Percentiles rank a stretch among this genome's conserved stretches.
These are phyloP conservation scores for Cladophialophora exuberans DNA, from an alignment of 2,329 filamentous ascomycete genomes.

Conservation along the genomic window DNA sequence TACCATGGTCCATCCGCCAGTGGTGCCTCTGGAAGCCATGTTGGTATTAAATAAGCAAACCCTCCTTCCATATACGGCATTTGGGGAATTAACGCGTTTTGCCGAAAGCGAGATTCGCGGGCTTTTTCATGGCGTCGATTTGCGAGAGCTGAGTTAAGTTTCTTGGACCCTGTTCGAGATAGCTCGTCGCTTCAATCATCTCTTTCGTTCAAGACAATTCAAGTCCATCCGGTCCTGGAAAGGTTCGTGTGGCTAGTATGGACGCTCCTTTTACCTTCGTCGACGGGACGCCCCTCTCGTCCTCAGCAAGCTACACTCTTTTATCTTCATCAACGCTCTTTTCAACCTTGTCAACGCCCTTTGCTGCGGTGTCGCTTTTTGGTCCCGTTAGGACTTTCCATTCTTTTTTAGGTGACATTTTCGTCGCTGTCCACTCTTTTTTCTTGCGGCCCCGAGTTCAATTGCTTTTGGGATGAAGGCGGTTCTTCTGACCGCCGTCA, in stretches of 20 bases:
- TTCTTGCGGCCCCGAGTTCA: neutral
- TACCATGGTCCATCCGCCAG: too few species aligned
- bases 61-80: too few species aligned
- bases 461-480: neutral
- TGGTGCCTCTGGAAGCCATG: too few species aligned
- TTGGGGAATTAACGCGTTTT: too few species aligned
- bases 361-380: neutral
- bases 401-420: slow-evolving; percentile 2
- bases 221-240: too few species aligned
- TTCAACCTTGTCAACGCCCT: neutral
- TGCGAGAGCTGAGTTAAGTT: neutral
- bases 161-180: neutral
- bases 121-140: neutral
- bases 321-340: neutral
- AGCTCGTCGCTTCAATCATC: neutral
- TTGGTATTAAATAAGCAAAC: too few species aligned
- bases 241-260: too few species aligned
- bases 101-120: too few species aligned
- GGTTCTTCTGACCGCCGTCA: neutral
- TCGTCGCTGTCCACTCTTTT: slow-evolving; percentile 8
- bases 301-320: too few species aligned
- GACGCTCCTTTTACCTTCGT: neutral
- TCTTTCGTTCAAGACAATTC: too few species aligned
- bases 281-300: neutral
- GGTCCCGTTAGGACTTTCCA: neutral